A percentile compares a stretch with the other conserved stretches of the same genome.
Evolutionary conservation across 2,329 filamentous ascomycete genomes (phyloP).

Genomic region (Talaromyces amestolkiae): DNA sequence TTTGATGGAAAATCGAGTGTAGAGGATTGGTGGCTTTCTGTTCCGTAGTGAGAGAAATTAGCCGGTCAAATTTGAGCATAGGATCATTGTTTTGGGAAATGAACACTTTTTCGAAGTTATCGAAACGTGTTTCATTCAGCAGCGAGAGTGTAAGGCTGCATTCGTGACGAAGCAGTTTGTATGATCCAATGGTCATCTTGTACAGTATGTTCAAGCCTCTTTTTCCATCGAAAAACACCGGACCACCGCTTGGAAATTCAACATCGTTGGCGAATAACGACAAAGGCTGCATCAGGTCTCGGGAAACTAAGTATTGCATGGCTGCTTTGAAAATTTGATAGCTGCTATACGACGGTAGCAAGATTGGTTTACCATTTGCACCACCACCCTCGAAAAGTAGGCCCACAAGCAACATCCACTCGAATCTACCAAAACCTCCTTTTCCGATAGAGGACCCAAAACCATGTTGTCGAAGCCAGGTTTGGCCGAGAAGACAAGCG

Average conservation of each 20-base stretch:
- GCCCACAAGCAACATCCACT: slow-evolving; percentile 80
- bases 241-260: slow-evolving; percentile 49
- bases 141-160: slow-evolving; percentile 71
- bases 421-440: slow-evolving; percentile 90
- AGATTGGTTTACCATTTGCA: slow-evolving; percentile 65
- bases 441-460: slow-evolving; percentile 66
- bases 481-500: slow-evolving; percentile 78
- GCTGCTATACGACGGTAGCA: slow-evolving; percentile 79
- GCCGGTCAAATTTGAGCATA: slow-evolving; percentile 55
- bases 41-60: slow-evolving; percentile 38
- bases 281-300: slow-evolving; percentile 69
- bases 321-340: slow-evolving; percentile 94
- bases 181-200: slow-evolving; percentile 89
- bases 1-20: slow-evolving; percentile 31
- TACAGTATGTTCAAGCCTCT: slow-evolving; percentile 78
- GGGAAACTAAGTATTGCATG: slow-evolving; percentile 78
- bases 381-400: slow-evolving; percentile 76
- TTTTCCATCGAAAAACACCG: slow-evolving; percentile 74
- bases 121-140: slow-evolving; percentile 68
- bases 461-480: slow-evolving; percentile 87
- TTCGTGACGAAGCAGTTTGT: slow-evolving; percentile 68
- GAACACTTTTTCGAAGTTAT: slow-evolving; percentile 84
- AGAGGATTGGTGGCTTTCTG: slow-evolving; percentile 29
- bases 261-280: slow-evolving; percentile 36
- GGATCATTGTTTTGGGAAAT: slow-evolving; percentile 59